Conservation (phyloP, 768 basidiomycete species). For the Strobilomyces confusus region DNA sequence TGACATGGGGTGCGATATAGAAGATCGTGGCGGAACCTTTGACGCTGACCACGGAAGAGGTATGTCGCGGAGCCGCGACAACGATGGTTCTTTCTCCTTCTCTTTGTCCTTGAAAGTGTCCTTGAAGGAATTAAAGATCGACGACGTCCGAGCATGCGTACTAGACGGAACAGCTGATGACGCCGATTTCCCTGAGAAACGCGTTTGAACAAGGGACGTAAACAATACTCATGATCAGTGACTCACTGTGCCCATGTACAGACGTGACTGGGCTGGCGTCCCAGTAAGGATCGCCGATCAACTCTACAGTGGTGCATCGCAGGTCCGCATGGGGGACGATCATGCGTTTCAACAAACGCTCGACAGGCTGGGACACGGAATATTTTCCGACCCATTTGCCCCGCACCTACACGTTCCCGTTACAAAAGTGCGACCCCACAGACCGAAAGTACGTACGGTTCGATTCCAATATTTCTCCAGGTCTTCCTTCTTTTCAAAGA, state of each 20-base stretch:
- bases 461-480: slow-evolving; percentile 84
- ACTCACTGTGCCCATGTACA: slow-evolving; percentile 41
- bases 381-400: slow-evolving; percentile 80
- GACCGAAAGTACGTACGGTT: slow-evolving; percentile 46
- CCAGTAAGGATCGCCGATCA: slow-evolving; percentile 71
- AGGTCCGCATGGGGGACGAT: slow-evolving; percentile 78
- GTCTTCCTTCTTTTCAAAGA: slow-evolving; percentile 74
- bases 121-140: slow-evolving; percentile 19
- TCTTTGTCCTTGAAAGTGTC: slow-evolving; percentile 22
- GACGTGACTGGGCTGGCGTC: slow-evolving; percentile 28
- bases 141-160: slow-evolving; percentile 15
- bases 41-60: slow-evolving; percentile 34
- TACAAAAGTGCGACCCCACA: not conserved
- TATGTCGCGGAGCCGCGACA: slow-evolving; percentile 32
- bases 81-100: slow-evolving; percentile 27
- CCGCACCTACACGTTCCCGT: slow-evolving; percentile 42
- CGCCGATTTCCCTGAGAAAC: slow-evolving; percentile 31
- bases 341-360: slow-evolving; percentile 73
- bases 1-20: slow-evolving; percentile 16
- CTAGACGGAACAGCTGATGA: slow-evolving; percentile 20
- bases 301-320: slow-evolving; percentile 64
- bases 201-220: not conserved
- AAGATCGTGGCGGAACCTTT: slow-evolving; percentile 10
- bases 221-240: slow-evolving; percentile 12
- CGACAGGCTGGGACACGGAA: slow-evolving; percentile 60